Evolutionary conservation across 441 rosid species (phyloP), one percentile per base, ranked within the genome.

Genomic region (Syzygium syzygioides): DNA sequence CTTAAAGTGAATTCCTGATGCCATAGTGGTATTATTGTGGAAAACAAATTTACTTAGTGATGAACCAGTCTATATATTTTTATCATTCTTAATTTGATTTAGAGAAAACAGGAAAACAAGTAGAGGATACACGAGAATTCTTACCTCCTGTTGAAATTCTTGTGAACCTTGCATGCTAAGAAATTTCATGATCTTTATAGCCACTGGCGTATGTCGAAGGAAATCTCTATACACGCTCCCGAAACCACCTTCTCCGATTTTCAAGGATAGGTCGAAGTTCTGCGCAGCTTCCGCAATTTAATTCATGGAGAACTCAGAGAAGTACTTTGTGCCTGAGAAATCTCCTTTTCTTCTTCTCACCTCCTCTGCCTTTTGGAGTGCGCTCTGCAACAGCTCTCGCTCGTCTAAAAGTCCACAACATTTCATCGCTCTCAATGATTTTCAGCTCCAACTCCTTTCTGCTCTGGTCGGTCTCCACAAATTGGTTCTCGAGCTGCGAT

Each of bases 171-270:
- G 99, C 91, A 91, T 89, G 93, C 98, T 94, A 87, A 91, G 90
- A 90, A 96, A 89, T 89, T 96, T 93, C 90, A 94, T 89, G 91
- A 92, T 92, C 94, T 98, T 98, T 85, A 97, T 94, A 85, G 98
- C 99, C 91, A 96, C 99, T 62, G 87, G 94, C 26, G 93, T 95
- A 88, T 94, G 95, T 66, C 93, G 93, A 87, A 98, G 93, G 90
- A 8, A 88, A 96, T 98, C 90, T 91, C 90, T 93, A 89, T 95
- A 98, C 90, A 98, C 96, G 93, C 93, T 96, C 62, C 98, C 99
- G 88, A 94, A 95, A 64, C 99, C 97, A 30, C 99, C 99, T 95
- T 96, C 97, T 48, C 98, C 99, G 71, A 98, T 95, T 93, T 95
- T 97, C 92, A 90, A 88, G 86, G 96, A 93, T 32, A 92, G 92